These are phyloP conservation scores for Zalerion maritima DNA, from an alignment of 495 filamentous ascomycete species.

Conservation along the genomic window DNA sequence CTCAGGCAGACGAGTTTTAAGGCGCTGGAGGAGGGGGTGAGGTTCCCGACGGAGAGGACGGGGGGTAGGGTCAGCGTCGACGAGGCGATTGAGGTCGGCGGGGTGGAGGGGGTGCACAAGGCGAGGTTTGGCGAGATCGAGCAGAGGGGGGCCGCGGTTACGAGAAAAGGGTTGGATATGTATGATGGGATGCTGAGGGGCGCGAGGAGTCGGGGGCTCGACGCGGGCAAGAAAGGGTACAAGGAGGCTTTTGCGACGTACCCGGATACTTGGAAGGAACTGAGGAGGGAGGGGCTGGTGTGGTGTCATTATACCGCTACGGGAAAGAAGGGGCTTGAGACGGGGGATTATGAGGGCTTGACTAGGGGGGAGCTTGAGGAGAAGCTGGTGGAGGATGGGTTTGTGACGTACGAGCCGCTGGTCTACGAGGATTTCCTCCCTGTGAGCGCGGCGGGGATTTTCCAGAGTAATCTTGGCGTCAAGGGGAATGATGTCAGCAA, in stretches of 20 bases:
- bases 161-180: slow-evolving; percentile 20
- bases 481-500: too few species aligned
- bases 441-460: slow-evolving; percentile 28
- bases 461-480: slow-evolving; percentile 23
- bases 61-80: slow-evolving; percentile 30
- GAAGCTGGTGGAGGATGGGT: slow-evolving; percentile 11
- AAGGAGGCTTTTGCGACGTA: slow-evolving; percentile 14
- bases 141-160: slow-evolving; percentile 27
- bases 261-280: slow-evolving; percentile 16
- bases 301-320: slow-evolving; percentile 19
- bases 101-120: slow-evolving; percentile 23
- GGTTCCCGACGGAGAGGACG: slow-evolving; percentile 23
- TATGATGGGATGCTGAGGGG: slow-evolving; percentile 21
- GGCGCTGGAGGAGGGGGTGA: slow-evolving; percentile 24
- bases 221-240: slow-evolving; percentile 13
- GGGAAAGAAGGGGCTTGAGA: slow-evolving; percentile 1
- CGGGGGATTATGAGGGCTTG: too few species aligned
- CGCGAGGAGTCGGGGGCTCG: slow-evolving; percentile 1
- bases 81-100: slow-evolving; percentile 27
- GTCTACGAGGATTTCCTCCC: slow-evolving; percentile 32
- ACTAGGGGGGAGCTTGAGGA: too few species aligned
- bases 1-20: slow-evolving; percentile 31
- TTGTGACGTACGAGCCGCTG: slow-evolving; percentile 20
- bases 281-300: slow-evolving; percentile 16
- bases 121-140: slow-evolving; percentile 32